These are phyloP conservation scores for Dactylorhiza incarnata DNA, from an alignment of 106 monocot genomes.

Conservation along the genomic window DNA sequence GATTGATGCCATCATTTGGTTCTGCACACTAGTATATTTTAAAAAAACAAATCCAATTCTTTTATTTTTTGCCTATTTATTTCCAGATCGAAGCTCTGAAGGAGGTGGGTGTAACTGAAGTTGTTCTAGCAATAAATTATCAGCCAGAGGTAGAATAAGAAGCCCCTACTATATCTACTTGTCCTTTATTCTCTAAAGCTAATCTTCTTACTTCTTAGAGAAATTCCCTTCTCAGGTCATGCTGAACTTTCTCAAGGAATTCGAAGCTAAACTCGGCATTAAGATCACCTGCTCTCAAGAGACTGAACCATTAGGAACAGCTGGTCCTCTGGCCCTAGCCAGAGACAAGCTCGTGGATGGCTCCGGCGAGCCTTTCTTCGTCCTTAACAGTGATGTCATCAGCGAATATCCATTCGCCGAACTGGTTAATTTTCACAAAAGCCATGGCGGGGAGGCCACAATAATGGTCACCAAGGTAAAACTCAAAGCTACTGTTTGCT, in stretches of 20 bases:
- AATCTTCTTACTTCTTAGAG: background rate
- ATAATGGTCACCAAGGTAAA: conserved; percentile 78
- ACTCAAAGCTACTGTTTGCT: background rate
- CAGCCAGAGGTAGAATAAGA: conserved; percentile 41
- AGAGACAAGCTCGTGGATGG: conserved; percentile 48
- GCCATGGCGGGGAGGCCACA: conserved; percentile 57
- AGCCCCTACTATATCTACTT: too few relatives aligned
- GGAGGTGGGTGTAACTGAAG: conserved; percentile 43
- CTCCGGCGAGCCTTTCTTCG: conserved; percentile 27
- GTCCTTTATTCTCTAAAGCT: too few relatives aligned
- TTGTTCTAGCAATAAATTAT: conserved; percentile 47
- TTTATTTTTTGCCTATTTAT: background rate
- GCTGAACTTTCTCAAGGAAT: conserved; percentile 76
- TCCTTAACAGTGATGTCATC: conserved; percentile 82
- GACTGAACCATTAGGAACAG: conserved; percentile 74
- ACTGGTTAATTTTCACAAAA: conserved; percentile 52
- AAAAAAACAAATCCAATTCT: too few relatives aligned
- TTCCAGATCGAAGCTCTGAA: conserved; percentile 49
- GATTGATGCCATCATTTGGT: too few relatives aligned
- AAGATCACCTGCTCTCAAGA: conserved; percentile 82
- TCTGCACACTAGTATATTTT: too few relatives aligned
- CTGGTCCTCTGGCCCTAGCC: conserved; percentile 72
- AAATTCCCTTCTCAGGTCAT: conserved; percentile 34
- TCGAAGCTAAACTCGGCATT: conserved; percentile 55
- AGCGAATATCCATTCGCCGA: conserved; percentile 70